Evolutionary conservation across 139 green algal species (phyloP).

Genomic region (Coccomyxa sp.): DNA sequence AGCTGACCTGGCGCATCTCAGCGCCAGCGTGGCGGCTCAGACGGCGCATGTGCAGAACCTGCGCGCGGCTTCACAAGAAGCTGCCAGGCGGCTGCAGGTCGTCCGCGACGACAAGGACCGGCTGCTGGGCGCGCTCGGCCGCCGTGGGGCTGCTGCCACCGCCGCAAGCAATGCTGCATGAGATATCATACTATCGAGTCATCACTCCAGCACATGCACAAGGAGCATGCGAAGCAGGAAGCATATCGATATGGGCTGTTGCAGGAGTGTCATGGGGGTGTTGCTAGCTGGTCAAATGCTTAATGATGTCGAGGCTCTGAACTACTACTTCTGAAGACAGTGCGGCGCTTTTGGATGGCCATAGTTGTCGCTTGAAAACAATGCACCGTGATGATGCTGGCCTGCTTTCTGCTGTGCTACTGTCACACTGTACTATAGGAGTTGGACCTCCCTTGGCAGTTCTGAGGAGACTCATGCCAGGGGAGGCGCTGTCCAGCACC

Average conservation of each 20-base stretch:
- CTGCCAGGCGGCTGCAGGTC: neutral
- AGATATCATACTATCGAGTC: neutral
- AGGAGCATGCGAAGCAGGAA: neutral
- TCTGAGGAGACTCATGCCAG: too few relatives aligned
- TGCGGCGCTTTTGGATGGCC: too few relatives aligned
- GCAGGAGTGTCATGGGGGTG: neutral
- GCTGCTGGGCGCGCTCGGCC: neutral
- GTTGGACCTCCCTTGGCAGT: too few relatives aligned
- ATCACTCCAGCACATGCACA: too few relatives aligned
- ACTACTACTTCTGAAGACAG: too few relatives aligned
- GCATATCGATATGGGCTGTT: neutral
- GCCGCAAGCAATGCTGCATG: neutral
- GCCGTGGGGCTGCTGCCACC: too few relatives aligned
- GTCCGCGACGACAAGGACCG: neutral
- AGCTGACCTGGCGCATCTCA: neutral
- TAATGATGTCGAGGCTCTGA: too few relatives aligned
- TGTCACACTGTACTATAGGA: too few relatives aligned
- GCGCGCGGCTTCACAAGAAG: neutral
- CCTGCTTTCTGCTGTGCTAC: too few relatives aligned
- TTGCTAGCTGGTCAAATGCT: neutral
- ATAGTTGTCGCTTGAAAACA: too few relatives aligned
- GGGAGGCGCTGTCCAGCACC: too few relatives aligned
- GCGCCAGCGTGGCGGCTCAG: neutral
- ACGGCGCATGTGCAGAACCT: neutral
- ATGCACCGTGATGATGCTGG: too few relatives aligned